Conservation (phyloP, 179 eudicot genomes). For the Monotropa hypopitys region DNA sequence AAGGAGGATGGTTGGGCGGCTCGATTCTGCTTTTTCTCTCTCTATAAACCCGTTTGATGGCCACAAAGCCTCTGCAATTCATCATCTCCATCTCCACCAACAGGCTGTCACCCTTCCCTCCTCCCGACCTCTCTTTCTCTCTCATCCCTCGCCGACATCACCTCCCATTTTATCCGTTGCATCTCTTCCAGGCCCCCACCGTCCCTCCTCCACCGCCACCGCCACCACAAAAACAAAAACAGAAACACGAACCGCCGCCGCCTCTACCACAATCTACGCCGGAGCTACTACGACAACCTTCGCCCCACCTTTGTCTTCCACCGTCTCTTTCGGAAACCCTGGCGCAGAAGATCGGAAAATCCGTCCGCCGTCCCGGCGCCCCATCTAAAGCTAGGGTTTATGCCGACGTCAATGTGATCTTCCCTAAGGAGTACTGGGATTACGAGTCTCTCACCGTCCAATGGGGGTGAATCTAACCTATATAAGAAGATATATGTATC, state of each 20-base stretch:
- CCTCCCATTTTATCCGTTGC: conserved; percentile 10
- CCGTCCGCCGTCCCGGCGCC: conserved; percentile 79
- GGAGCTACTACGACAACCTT: conserved; percentile 10
- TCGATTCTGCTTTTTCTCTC: not conserved
- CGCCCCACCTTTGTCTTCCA: conserved; percentile 15
- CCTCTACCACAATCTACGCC: not conserved
- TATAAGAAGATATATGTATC: not conserved
- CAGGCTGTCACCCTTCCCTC: conserved; percentile 6
- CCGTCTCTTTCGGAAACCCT: conserved; percentile 32
- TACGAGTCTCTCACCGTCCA: conserved; percentile 72
- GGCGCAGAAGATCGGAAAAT: conserved; percentile 86
- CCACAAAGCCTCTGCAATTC: conserved; percentile 62
- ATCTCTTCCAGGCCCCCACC: conserved; percentile 14
- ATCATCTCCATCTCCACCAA: conserved; percentile 9
- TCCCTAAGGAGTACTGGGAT: conserved; percentile 76
- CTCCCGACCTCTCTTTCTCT: conserved; percentile 13
- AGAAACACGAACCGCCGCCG: not conserved
- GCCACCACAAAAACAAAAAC: not conserved
- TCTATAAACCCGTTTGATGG: conserved; percentile 37
- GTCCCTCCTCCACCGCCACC: not conserved
- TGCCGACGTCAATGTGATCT: conserved; percentile 54
- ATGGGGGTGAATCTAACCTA: conserved; percentile 49
- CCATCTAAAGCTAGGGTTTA: conserved; percentile 81
- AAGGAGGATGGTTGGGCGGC: not conserved
- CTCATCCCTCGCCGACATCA: not conserved